Base-by-base conservation (phyloP, 164 flowering plant genomes). In the Aristolochia fimbriata region DNA sequence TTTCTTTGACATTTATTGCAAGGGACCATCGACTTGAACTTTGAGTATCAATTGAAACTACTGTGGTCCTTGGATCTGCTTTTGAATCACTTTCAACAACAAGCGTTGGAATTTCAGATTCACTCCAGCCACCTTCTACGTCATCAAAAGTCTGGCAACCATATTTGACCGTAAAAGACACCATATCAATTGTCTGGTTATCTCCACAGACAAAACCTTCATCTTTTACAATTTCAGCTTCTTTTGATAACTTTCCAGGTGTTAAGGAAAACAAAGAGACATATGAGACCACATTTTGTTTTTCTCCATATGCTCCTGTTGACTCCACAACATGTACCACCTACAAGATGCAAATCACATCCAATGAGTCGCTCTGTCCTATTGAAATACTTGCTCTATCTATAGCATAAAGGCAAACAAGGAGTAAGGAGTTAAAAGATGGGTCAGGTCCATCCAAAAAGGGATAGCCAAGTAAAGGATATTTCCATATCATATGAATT, bases 321-420 rank as follows among this genome's bases (percentile, higher is more conserved):
- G 87, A 52, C 58, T 86, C 96, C 68, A 93, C 92, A 55, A 93
- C 86, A 76, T 93, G 99, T 62, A 93, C 96, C 59, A 93, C 94
- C 99, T 93, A 78, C 24, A 20, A 69, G 33, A 25, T 20, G 46
- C 11, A 33, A 23, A 33, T 59, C 27, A 23, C n/a, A 47, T 59
- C 21, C 47, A 47, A 62, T 13, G 8, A 53, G 46, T 62, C 51
- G 13, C 15, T n/a, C 30, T 49, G 43, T 9, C 7, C 43, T 10
- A 17, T 8, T 49, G 21, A 49, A 37, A 30, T 43, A 27, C 13
- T 22, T 16, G n/a, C 58, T 5, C 52, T 1, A 55, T 16, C 31
- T 8, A 55, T 24, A 17, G 20, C 14, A 17, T 5, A 4, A 49
- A 4, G 20, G 9, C 20, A 49, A 49, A 49, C 52, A 49, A 49